phyloP scores from a whole-genome alignment of 2,329 filamentous ascomycete genomes.

The Berkeleyomyces rouxiae region DNA sequence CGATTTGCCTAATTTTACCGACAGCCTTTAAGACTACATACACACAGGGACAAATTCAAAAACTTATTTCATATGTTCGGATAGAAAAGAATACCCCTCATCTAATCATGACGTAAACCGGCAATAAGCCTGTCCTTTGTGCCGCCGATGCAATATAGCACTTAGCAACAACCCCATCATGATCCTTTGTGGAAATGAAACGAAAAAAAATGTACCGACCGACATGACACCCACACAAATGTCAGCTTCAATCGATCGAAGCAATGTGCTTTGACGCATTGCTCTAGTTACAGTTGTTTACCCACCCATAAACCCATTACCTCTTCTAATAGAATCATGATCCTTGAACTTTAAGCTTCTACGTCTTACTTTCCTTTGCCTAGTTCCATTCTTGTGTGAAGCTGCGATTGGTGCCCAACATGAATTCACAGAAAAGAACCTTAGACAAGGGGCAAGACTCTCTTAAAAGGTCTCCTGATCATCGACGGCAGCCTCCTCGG shows the following conservation, averaged over 20 bases:
- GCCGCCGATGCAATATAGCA: neutral
- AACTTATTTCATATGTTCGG: neutral
- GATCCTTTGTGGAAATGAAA: conserved; percentile 2
- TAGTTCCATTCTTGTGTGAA: neutral
- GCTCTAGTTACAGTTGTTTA: neutral
- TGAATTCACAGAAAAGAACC: neutral
- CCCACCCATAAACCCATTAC: neutral
- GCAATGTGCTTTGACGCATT: neutral
- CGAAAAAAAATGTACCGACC: conserved; percentile 6
- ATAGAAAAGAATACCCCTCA: conserved; percentile 2
- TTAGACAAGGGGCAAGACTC: neutral
- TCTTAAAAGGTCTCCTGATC: conserved; percentile 66
- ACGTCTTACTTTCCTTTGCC: neutral
- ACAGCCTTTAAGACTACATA: no score
- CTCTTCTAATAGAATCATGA: neutral
- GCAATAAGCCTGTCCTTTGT: neutral
- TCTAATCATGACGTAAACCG: conserved; percentile 9
- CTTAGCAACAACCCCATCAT: neutral
- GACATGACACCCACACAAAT: conserved; percentile 1
- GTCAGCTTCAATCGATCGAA: neutral
- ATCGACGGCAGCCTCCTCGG: conserved; percentile 52
- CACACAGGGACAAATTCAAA: neutral
- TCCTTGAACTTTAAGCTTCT: no score
- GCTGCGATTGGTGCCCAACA: neutral
- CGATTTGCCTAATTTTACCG: no score